These are phyloP conservation scores for Nephelium lappaceum DNA, from an alignment of 345 rosid species.

Conservation along the genomic window DNA sequence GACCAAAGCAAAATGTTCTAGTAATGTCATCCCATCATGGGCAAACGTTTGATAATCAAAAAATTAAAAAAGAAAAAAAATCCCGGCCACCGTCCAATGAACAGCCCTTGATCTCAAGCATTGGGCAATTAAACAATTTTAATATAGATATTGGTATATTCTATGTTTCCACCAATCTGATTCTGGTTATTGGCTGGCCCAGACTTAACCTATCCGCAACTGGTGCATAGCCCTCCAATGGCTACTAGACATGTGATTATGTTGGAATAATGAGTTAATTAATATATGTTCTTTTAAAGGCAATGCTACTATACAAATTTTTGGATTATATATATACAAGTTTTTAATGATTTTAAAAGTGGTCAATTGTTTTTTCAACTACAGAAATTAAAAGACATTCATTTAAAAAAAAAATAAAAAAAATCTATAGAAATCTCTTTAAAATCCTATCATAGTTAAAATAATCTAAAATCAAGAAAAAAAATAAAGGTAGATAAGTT, in stretches of 20 bases:
- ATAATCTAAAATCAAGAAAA: background rate
- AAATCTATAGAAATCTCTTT: background rate
- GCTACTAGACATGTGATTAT: background rate
- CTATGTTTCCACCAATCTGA: slow-evolving; percentile 14
- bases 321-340: background rate
- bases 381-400: too few species aligned
- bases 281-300: slow-evolving; percentile 10
- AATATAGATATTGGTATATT: background rate
- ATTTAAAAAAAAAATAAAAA: too few species aligned
- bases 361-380: too few species aligned
- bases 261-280: background rate
- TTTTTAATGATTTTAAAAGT: background rate
- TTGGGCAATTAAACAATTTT: background rate
- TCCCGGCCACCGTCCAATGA: slow-evolving; percentile 7
- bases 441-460: background rate
- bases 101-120: background rate
- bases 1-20: slow-evolving; percentile 10
- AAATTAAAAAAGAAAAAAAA: background rate
- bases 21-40: slow-evolving; percentile 3
- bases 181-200: slow-evolving; percentile 1
- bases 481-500: background rate
- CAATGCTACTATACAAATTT: background rate
- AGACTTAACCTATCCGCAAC: slow-evolving; percentile 13
- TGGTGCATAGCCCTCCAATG: slow-evolving; percentile 10
- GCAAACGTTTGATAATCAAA: background rate